These are phyloP conservation scores for Russula sp. DNA, from an alignment of 768 basidiomycete genomes.

Conservation along the genomic window DNA sequence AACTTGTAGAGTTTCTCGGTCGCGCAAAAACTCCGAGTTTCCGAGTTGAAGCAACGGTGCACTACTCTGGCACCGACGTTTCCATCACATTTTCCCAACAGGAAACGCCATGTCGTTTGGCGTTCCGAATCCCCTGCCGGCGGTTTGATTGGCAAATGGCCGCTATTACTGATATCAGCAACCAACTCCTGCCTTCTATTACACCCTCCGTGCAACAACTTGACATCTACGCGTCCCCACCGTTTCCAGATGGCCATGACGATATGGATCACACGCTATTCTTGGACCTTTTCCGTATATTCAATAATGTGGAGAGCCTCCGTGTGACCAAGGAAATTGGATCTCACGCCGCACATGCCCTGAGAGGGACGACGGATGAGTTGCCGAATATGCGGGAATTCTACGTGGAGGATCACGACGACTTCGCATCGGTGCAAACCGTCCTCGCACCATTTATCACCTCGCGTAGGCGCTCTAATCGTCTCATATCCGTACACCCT, in stretches of 20 bases:
- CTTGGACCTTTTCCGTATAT: background rate
- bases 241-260: background rate
- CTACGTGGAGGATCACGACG: background rate
- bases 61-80: background rate
- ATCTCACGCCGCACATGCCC: background rate
- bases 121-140: background rate
- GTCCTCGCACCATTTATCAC: background rate
- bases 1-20: background rate
- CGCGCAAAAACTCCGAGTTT: background rate
- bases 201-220: conserved; percentile 2
- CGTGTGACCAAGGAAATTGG: conserved; percentile 4
- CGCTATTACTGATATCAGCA: background rate
- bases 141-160: background rate
- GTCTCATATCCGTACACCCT: background rate
- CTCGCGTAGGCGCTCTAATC: background rate
- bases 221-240: background rate
- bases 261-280: background rate
- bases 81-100: conserved; percentile 5
- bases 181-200: background rate
- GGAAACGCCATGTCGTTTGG: background rate
- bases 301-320: background rate
- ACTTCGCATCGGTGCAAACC: background rate
- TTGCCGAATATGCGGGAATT: background rate
- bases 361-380: background rate
- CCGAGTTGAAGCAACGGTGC: background rate